Conservation (phyloP, 495 filamentous ascomycete genomes). For the Daldinia childiae region DNA sequence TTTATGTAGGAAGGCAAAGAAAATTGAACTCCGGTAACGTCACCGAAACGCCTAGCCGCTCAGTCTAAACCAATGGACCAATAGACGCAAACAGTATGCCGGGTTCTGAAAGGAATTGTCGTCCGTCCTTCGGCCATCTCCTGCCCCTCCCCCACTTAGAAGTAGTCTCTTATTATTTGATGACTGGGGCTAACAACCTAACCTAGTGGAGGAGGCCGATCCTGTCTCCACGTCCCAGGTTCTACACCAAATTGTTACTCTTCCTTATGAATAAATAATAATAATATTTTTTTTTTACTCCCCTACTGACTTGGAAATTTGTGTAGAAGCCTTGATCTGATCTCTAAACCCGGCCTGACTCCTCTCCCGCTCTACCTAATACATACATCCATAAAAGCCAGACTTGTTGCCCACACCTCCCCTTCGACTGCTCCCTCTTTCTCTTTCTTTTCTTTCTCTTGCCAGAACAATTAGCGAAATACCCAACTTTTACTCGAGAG, state of each 20-base stretch:
- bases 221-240: constrained; percentile 26
- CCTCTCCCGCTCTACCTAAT: constrained; percentile 25
- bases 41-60: constrained; percentile 46
- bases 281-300: constrained; percentile 17
- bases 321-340: constrained; percentile 30
- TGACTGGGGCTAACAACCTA: constrained; percentile 25
- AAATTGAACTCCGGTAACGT: constrained; percentile 42
- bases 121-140: constrained; percentile 49
- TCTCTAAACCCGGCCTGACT: constrained; percentile 38
- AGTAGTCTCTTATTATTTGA: constrained; percentile 32
- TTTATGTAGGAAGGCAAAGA: constrained; percentile 17
- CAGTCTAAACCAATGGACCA: constrained; percentile 43
- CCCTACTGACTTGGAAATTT: constrained; percentile 33
- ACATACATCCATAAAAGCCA: constrained; percentile 46
- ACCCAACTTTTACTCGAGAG: constrained; percentile 41
- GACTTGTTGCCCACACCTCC: constrained; percentile 42
- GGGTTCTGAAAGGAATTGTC: constrained; percentile 39
- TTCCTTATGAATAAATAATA: constrained; percentile 38
- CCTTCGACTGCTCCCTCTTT: constrained; percentile 24
- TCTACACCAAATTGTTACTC: constrained; percentile 36
- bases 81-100: constrained; percentile 43
- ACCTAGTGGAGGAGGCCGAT: constrained; percentile 44
- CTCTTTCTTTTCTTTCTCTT: constrained; percentile 44
- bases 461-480: constrained; percentile 45
- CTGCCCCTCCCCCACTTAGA: constrained; percentile 46